Percentiles rank a stretch among this genome's conserved stretches.
These are phyloP conservation scores for Apiotrichum veenhuisii DNA, from an alignment of 1,284 basidiomycete genomes.

Conservation along the genomic window DNA sequence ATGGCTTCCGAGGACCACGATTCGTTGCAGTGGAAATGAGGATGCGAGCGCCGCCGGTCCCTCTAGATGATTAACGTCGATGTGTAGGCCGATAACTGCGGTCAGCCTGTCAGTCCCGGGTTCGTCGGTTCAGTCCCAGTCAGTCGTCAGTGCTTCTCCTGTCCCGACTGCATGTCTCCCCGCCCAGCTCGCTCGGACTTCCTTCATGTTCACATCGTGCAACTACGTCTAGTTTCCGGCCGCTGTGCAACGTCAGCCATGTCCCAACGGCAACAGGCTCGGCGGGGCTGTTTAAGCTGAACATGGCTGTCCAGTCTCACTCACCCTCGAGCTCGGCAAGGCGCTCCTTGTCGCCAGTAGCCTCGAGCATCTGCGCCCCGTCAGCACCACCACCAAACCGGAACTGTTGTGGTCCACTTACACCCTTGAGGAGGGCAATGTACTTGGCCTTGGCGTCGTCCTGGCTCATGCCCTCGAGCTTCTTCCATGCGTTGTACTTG, in stretches of 20 bases:
- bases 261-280: no score
- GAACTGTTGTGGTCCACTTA: slow-evolving; percentile 51
- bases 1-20: no score
- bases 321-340: slow-evolving; percentile 60
- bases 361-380: slow-evolving; percentile 56
- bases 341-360: slow-evolving; percentile 56
- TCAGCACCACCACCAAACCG: slow-evolving; percentile 5
- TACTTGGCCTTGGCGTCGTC: slow-evolving; percentile 70
- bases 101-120: no score
- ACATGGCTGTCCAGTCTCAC: no score
- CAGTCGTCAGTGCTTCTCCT: slow-evolving; percentile 36
- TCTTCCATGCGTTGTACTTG: slow-evolving; percentile 74
- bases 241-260: background rate
- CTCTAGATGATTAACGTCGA: no score
- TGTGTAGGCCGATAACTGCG: no score
- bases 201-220: background rate
- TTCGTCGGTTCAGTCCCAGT: no score
- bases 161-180: no score
- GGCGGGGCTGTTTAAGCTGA: no score
- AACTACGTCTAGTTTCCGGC: background rate
- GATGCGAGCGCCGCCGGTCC: no score
- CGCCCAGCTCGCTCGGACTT: background rate
- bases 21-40: no score
- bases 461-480: slow-evolving; percentile 65
- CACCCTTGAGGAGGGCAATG: slow-evolving; percentile 67